A percentile compares a stretch with the other conserved stretches of the same genome.
phyloP scores from a whole-genome alignment of 768 basidiomycete genomes.

The Kwoniella dendrophila region DNA sequence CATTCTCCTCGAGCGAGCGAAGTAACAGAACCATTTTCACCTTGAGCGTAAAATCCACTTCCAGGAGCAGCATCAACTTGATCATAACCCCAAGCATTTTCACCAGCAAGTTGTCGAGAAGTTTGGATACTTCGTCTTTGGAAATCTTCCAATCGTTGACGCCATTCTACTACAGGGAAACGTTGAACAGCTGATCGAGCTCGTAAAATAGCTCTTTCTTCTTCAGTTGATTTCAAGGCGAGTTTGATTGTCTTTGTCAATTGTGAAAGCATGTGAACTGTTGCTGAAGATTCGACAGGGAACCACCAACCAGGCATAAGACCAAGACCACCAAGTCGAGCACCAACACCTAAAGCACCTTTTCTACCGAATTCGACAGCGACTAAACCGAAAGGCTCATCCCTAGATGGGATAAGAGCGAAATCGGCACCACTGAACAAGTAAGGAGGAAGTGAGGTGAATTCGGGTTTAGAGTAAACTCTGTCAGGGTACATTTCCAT shows the following conservation, averaged over 20 bases:
- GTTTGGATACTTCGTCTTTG: conserved; percentile 77
- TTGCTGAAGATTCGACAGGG: conserved; percentile 90
- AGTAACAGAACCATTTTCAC: conserved; percentile 38
- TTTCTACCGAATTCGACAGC: conserved; percentile 96
- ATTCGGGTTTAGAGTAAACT: conserved; percentile 94
- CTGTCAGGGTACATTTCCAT: conserved; percentile 96
- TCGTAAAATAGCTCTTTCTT: conserved; percentile 88
- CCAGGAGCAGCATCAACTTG: conserved; percentile 31
- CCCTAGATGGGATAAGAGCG: conserved; percentile 90
- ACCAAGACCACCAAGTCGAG: conserved; percentile 89
- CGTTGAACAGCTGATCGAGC: conserved; percentile 92
- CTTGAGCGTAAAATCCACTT: conserved; percentile 41
- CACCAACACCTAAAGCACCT: conserved; percentile 92
- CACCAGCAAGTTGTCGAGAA: conserved; percentile 70
- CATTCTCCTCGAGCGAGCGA: conserved; percentile 35
- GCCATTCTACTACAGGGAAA: conserved; percentile 98
- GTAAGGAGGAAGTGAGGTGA: conserved; percentile 89
- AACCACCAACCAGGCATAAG: conserved; percentile 99
- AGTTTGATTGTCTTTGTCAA: conserved; percentile 91
- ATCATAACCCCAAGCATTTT: conserved; percentile 64
- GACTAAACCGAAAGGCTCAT: conserved; percentile 93
- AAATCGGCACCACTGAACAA: conserved; percentile 94
- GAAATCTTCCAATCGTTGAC: conserved; percentile 92
- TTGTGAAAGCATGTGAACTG: conserved; percentile 92
- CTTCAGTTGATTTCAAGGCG: conserved; percentile 84